Conservation (phyloP, 75 land plant species). For the Gnetum montanum region DNA sequence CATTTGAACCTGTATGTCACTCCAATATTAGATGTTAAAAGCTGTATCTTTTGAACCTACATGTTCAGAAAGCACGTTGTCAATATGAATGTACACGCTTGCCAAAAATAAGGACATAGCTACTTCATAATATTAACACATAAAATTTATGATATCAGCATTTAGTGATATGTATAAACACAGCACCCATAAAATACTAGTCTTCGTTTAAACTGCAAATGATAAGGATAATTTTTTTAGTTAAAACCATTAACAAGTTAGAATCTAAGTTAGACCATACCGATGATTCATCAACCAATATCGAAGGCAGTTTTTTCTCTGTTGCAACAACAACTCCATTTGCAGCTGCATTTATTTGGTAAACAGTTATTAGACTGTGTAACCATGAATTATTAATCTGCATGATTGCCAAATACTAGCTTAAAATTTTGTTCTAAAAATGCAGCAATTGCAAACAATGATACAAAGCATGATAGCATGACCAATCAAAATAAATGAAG, state of each 20-base stretch:
- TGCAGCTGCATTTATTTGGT: conserved; percentile 53
- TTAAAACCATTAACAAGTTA: too few relatives aligned
- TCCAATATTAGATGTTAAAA: conserved; percentile 82
- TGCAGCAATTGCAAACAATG: too few relatives aligned
- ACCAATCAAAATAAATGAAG: too few relatives aligned
- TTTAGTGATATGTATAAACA: background rate
- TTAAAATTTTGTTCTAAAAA: too few relatives aligned
- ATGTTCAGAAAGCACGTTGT: conserved; percentile 1
- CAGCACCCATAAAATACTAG: too few relatives aligned
- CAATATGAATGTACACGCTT: background rate
- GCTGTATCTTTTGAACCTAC: conserved; percentile 93
- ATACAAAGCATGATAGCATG: too few relatives aligned
- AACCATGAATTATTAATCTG: background rate
- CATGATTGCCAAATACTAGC: too few relatives aligned
- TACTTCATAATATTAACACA: too few relatives aligned
- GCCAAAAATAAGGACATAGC: too few relatives aligned
- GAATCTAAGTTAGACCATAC: conserved; percentile 30
- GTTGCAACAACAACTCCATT: conserved; percentile 99
- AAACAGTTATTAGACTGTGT: background rate
- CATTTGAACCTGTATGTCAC: conserved; percentile 97
- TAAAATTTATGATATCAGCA: background rate
- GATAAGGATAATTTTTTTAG: too few relatives aligned
- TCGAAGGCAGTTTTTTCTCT: conserved; percentile 94
- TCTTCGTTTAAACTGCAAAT: too few relatives aligned
- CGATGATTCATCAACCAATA: conserved; percentile 92